Conservation (phyloP, 1,284 basidiomycete genomes). For the Tylopilus sp. region DNA sequence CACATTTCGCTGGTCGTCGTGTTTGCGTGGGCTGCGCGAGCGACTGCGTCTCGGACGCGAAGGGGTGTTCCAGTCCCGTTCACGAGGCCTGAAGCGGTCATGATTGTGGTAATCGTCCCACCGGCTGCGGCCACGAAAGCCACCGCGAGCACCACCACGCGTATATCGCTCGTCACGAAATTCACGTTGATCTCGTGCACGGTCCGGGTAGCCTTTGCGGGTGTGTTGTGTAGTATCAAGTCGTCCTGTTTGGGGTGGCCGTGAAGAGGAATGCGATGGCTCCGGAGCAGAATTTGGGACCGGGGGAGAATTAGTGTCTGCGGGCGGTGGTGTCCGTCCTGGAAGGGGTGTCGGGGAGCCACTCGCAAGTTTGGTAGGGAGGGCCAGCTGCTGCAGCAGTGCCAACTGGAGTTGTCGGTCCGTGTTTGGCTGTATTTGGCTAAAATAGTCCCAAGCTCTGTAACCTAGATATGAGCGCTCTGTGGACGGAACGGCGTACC, state of each 20-base stretch:
- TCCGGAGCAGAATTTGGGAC: neutral
- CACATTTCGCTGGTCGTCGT: constrained; percentile 44
- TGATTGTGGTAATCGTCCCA: constrained; percentile 39
- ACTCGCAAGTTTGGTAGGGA: constrained; percentile 48
- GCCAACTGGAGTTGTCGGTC: constrained; percentile 50
- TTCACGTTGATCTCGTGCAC: constrained; percentile 47
- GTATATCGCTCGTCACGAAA: constrained; percentile 38
- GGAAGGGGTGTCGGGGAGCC: constrained; percentile 30
- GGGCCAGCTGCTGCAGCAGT: constrained; percentile 69
- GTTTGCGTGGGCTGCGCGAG: constrained; percentile 67
- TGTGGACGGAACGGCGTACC: constrained; percentile 30
- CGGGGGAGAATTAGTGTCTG: constrained; percentile 2
- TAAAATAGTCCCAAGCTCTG: constrained; percentile 25
- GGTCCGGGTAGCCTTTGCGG: constrained; percentile 48
- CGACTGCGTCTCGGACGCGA: constrained; percentile 53
- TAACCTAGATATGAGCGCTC: neutral
- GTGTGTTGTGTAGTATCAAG: constrained; percentile 40
- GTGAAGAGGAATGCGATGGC: neutral
- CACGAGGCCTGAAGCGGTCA: constrained; percentile 49
- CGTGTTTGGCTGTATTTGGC: constrained; percentile 64
- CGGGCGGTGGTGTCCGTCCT: constrained; percentile 9
- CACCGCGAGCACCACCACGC: constrained; percentile 43
- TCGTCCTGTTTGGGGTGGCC: constrained; percentile 4
- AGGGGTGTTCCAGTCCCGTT: constrained; percentile 43
- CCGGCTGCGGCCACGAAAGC: constrained; percentile 37